Base-by-base conservation (phyloP, 148 eudicot species). In the Chenopodium formosanum region DNA sequence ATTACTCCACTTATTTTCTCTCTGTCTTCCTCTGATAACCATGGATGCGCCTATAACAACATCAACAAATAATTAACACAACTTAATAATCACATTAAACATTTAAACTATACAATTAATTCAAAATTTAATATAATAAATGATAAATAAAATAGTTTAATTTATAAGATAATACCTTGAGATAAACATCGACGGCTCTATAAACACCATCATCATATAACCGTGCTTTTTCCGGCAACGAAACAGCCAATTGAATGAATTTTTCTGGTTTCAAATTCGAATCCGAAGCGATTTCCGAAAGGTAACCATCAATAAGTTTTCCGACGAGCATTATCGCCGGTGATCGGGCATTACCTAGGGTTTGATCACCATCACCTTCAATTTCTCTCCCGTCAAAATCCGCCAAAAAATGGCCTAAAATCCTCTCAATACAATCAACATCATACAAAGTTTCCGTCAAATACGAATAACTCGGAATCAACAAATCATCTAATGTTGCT, bases 401-500 rank as follows among this genome's bases (percentile, higher is more conserved):
- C 37, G 86, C 84, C 40, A 96, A 85, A 86, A 90, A 96, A 72
- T 82, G 85, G 10, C 86, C 80, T 63, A 96, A 79, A 64, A 96
- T 92, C 86, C 99, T 90, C 86, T 96, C 91, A 65, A 94, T 85
- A 77, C 99, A 96, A 56, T 92, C 95, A 14, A 94, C 92, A 82
- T 96, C 98, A 78, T 96, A 96, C 79, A 96, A 72, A 10, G 99
- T 96, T 34, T 96, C 99, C 23, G 89, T 92, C 83, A 94, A 77
- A 80, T 96, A 96, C 25, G 99, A 96, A 75, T 96, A 96, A 74
- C 99, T 96, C 67, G 99, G 99, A 56, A 96, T 90, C 70, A 96
- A 78, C 50, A 96, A 86, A 86, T 94, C 99, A 81, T 96, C 99
- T 0, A 96, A 75, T 4, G 92, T 87, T 0, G 99, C 97, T 81